phyloP scores from a whole-genome alignment of 1,284 basidiomycete genomes.

The Coniophora puteana region DNA sequence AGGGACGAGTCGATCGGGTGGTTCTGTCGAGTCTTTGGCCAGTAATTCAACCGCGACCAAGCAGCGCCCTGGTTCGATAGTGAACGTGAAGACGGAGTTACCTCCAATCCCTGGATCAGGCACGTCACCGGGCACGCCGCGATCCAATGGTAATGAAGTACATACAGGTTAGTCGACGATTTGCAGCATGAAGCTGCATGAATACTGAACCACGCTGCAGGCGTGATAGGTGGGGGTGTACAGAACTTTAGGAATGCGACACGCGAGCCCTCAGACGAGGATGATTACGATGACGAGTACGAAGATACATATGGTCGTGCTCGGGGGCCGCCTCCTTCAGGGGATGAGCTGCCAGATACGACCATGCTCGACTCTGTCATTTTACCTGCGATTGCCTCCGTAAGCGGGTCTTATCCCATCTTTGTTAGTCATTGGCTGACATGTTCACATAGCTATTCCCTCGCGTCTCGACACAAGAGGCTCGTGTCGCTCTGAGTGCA shows the following conservation, averaged over 20 bases:
- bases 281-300: constrained; percentile 60
- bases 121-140: constrained; percentile 21
- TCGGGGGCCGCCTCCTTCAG: constrained; percentile 42
- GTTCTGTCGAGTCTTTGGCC: constrained; percentile 29
- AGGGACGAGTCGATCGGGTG: constrained; percentile 41
- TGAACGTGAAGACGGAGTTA: constrained; percentile 55
- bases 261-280: constrained; percentile 51
- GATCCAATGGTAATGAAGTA: too few relatives aligned
- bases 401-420: constrained; percentile 37
- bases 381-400: constrained; percentile 87
- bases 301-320: constrained; percentile 23
- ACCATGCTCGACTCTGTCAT: constrained; percentile 95
- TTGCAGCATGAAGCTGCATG: too few relatives aligned
- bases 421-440: constrained; percentile 6
- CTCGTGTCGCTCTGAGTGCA: constrained; percentile 76
- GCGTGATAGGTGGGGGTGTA: constrained; percentile 30
- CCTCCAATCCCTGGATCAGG: constrained; percentile 51
- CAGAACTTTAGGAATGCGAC: constrained; percentile 13
- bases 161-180: too few relatives aligned
- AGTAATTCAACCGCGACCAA: constrained; percentile 29
- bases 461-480: constrained; percentile 84
- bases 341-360: constrained; percentile 75
- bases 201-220: constrained; percentile 69
- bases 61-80: constrained; percentile 29
- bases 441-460: constrained; percentile 67